Conservation (phyloP, 305 asterid species). For the Plantago coronopus region DNA sequence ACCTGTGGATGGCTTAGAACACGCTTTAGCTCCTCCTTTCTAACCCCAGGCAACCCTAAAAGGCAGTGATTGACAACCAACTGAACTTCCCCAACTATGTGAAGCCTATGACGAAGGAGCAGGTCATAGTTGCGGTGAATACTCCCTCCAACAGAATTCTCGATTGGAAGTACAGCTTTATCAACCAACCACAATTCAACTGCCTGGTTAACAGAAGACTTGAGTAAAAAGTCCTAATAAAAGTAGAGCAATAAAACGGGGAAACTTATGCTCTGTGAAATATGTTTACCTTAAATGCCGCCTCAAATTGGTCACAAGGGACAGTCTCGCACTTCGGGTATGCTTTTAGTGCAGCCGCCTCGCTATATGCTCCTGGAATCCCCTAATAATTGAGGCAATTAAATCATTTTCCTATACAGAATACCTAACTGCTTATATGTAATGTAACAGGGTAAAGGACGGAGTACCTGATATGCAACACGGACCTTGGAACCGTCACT, state of each 20-base stretch:
- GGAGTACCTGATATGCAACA: constrained; percentile 75
- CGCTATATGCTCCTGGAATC: constrained; percentile 76
- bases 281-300: constrained; percentile 60
- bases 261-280: constrained; percentile 3
- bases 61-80: constrained; percentile 72
- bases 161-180: constrained; percentile 82
- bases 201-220: constrained; percentile 46
- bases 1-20: constrained; percentile 92
- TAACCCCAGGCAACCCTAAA: constrained; percentile 75
- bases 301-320: constrained; percentile 78
- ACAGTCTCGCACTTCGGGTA: constrained; percentile 78
- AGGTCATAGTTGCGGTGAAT: constrained; percentile 79
- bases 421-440: not conserved
- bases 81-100: constrained; percentile 83
- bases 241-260: constrained; percentile 13
- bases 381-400: constrained; percentile 45
- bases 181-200: constrained; percentile 89
- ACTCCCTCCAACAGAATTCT: constrained; percentile 87
- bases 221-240: constrained; percentile 20
- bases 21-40: constrained; percentile 59
- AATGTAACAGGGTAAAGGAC: not conserved
- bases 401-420: constrained; percentile 21
- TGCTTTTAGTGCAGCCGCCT: constrained; percentile 77
- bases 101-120: constrained; percentile 77
- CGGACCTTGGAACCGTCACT: constrained; percentile 54